A percentile compares a stretch with the other conserved stretches of the same genome.
These are phyloP conservation scores for Closterium sp. DNA, from an alignment of 139 green algal species.

Conservation along the genomic window DNA sequence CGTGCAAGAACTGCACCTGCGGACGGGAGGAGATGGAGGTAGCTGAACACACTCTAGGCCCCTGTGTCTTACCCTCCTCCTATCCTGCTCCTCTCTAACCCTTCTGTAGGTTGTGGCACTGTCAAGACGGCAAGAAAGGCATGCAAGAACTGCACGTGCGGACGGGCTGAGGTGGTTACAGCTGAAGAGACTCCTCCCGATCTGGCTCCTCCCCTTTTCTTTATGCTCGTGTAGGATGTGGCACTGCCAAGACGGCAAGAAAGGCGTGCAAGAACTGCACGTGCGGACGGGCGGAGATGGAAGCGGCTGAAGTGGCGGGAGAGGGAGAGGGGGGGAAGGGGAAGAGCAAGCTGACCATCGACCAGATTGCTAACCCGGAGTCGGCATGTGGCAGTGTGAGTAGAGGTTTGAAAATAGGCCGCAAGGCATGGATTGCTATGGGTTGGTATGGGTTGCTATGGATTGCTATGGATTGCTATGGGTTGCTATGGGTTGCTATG, in stretches of 20 bases:
- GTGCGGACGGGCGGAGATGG: slow-evolving; percentile 84
- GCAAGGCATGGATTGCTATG: too few relatives aligned
- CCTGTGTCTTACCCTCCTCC: too few relatives aligned
- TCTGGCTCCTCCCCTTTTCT: too few relatives aligned
- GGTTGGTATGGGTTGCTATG: too few relatives aligned
- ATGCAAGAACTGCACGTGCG: background rate
- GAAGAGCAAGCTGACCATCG: slow-evolving; percentile 32
- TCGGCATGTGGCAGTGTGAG: slow-evolving; percentile 82
- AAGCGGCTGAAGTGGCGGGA: slow-evolving; percentile 59
- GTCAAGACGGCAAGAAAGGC: background rate
- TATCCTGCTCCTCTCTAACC: too few relatives aligned
- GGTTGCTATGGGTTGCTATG: too few relatives aligned
- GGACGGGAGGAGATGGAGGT: too few relatives aligned
- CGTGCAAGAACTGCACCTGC: too few relatives aligned
- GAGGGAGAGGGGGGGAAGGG: too few relatives aligned
- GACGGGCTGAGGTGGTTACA: slow-evolving; percentile 67
- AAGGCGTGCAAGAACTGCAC: slow-evolving; percentile 97
- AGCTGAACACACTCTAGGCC: too few relatives aligned
- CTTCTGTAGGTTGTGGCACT: background rate
- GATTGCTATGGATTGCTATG: too few relatives aligned
- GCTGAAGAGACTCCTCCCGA: slow-evolving; percentile 41
- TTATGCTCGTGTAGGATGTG: background rate
- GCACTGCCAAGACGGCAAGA: background rate
- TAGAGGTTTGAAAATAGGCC: background rate
- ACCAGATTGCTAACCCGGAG: slow-evolving; percentile 60